A percentile compares a stretch with the other conserved stretches of the same genome.
phyloP scores from a whole-genome alignment of 2,329 filamentous ascomycete species.

The Magnaporthiopsis rhizophila region DNA sequence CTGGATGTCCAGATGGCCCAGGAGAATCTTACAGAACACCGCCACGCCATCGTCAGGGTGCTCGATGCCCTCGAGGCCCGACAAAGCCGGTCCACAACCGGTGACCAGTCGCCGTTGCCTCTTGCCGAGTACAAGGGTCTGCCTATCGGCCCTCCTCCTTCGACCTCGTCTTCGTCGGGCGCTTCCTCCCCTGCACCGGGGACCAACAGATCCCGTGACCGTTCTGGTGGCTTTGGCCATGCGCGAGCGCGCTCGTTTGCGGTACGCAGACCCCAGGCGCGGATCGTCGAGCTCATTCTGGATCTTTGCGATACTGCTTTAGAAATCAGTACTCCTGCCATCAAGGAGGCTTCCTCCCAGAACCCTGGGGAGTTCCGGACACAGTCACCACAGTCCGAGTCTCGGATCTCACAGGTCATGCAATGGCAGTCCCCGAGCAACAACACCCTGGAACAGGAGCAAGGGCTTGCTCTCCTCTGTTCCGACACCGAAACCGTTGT shows the following conservation, averaged over 20 bases:
- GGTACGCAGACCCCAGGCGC: conserved; percentile 76
- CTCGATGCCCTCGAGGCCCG: conserved; percentile 84
- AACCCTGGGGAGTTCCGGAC: conserved; percentile 73
- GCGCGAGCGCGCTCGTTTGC: conserved; percentile 81
- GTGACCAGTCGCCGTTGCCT: conserved; percentile 43
- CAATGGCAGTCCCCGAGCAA: conserved; percentile 95
- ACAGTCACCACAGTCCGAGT: conserved; percentile 93
- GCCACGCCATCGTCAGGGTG: conserved; percentile 89
- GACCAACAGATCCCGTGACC: conserved; percentile 63
- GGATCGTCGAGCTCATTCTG: conserved; percentile 89
- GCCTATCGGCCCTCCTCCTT: conserved; percentile 68
- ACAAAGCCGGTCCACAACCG: conserved; percentile 53
- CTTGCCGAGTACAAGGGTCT: conserved; percentile 81
- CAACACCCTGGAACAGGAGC: conserved; percentile 86
- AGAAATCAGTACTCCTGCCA: conserved; percentile 87
- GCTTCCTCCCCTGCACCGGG: conserved; percentile 61
- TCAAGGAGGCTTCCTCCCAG: conserved; percentile 72
- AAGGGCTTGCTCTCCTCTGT: conserved; percentile 80
- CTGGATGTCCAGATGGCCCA: conserved; percentile 97
- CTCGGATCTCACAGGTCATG: conserved; percentile 83
- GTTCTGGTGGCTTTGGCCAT: conserved; percentile 65
- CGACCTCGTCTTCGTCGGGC: conserved; percentile 39
- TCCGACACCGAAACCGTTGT: conserved; percentile 81
- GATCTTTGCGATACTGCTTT: conserved; percentile 94
- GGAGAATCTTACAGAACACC: conserved; percentile 84